A percentile compares a stretch with the other conserved stretches of the same genome.
Conservation (phyloP, 2,329 filamentous ascomycete species). For the Verticillium tricorpus region DNA sequence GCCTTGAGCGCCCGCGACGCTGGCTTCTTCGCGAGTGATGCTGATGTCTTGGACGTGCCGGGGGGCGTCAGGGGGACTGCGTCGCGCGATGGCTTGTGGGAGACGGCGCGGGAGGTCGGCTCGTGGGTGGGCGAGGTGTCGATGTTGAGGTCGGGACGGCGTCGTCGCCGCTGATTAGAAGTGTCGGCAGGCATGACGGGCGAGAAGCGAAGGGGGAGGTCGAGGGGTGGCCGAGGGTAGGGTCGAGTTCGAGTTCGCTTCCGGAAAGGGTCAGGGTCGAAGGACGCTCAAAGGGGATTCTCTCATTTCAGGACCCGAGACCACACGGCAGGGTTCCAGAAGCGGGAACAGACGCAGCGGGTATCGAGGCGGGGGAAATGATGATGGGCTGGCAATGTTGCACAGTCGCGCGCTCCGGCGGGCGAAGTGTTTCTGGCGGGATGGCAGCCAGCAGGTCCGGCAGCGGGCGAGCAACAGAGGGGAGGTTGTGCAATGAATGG, state of each 20-base stretch:
- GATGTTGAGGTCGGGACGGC: conserved; percentile 16
- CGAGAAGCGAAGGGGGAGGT: neutral
- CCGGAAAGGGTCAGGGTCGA: conserved; percentile 2
- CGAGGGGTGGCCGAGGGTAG: neutral
- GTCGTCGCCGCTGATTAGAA: conserved; percentile 11
- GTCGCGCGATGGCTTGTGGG: conserved; percentile 7
- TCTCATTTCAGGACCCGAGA: conserved; percentile 1
- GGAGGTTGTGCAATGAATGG: neutral
- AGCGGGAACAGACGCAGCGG: neutral
- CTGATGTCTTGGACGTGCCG: conserved; percentile 8
- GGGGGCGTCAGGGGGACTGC: conserved; percentile 6
- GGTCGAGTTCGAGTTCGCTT: neutral
- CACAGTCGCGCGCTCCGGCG: neutral
- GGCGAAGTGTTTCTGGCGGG: neutral
- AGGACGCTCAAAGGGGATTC: neutral
- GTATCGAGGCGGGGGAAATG: neutral
- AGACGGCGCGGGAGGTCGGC: neutral
- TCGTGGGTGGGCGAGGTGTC: conserved; percentile 8
- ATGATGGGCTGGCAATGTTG: conserved; percentile 1
- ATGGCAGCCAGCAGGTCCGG: neutral
- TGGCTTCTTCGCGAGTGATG: conserved; percentile 8
- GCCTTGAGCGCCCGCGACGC: conserved; percentile 26
- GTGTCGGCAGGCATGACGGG: conserved; percentile 5
- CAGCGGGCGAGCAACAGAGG: neutral
- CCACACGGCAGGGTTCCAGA: neutral